Conservation (phyloP, 768 basidiomycete genomes). For the Suillus luteus region DNA sequence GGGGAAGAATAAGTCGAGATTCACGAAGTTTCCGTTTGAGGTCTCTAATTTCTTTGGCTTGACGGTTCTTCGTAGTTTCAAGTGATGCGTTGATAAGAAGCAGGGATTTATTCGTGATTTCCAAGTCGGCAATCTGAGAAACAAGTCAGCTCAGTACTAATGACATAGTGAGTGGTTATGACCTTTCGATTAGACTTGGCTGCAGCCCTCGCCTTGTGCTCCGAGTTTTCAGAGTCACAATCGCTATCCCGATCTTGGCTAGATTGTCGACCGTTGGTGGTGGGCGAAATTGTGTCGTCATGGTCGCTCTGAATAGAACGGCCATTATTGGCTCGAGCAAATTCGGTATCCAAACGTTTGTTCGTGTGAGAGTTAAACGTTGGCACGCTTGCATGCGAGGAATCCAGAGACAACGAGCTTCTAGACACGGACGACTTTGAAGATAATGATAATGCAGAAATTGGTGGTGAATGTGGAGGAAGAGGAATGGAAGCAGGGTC, state of each 20-base stretch:
- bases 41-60: conserved; percentile 84
- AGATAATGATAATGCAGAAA: conserved; percentile 73
- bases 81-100: conserved; percentile 82
- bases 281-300: conserved; percentile 26
- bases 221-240: conserved; percentile 34
- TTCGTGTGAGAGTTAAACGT: conserved; percentile 47
- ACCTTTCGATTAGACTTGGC: conserved; percentile 92
- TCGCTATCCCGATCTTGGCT: conserved; percentile 36
- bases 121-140: conserved; percentile 82
- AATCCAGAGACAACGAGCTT: conserved; percentile 46
- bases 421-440: conserved; percentile 69
- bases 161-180: conserved; percentile 14
- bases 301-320: conserved; percentile 13
- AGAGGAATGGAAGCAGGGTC: conserved; percentile 62
- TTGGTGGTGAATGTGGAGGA: conserved; percentile 70
- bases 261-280: conserved; percentile 17
- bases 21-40: conserved; percentile 82
- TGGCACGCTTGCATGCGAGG: conserved; percentile 40
- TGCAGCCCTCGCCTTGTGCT: conserved; percentile 62
- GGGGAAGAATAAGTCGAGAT: conserved; percentile 76
- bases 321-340: conserved; percentile 15
- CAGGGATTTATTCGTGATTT: conserved; percentile 87
- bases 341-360: conserved; percentile 29
- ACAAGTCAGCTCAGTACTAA: conserved; percentile 9
- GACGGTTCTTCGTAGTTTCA: conserved; percentile 77